Conservation (phyloP, 192 early-diverging fungal genomes). For the Phycomyces blakesleeanus region DNA sequence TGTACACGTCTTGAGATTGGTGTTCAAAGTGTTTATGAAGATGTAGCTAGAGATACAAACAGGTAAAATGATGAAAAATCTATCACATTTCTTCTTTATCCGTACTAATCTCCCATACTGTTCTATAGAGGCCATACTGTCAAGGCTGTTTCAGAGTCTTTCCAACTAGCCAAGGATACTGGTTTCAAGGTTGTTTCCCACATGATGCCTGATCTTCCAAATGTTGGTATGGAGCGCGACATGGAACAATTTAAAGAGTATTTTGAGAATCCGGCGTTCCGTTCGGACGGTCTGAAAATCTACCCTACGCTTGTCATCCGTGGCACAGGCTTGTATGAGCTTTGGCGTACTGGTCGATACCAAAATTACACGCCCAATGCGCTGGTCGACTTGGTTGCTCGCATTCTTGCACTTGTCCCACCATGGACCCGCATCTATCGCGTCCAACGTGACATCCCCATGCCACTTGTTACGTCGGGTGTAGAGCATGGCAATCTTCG, state of each 20-base stretch:
- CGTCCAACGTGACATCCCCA: slow-evolving; percentile 99
- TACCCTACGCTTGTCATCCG: slow-evolving; percentile 99
- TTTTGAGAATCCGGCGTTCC: slow-evolving; percentile 99
- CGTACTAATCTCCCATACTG: too few species aligned
- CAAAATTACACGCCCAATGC: slow-evolving; percentile 96
- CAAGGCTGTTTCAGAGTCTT: slow-evolving; percentile 94
- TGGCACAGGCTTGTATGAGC: slow-evolving; percentile 96
- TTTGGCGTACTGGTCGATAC: slow-evolving; percentile 98
- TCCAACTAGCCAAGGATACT: slow-evolving; percentile 96
- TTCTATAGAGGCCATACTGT: slow-evolving; percentile 97
- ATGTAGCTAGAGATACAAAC: slow-evolving; percentile 98
- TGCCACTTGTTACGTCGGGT: slow-evolving; percentile 97
- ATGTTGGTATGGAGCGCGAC: slow-evolving; percentile 99
- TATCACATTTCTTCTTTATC: not conserved
- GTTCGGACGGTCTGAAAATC: slow-evolving; percentile 95
- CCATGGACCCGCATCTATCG: slow-evolving; percentile 99
- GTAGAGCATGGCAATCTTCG: slow-evolving; percentile 98
- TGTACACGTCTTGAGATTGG: slow-evolving; percentile 98
- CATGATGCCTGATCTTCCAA: slow-evolving; percentile 99
- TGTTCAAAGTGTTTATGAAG: slow-evolving; percentile 99
- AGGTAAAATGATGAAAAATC: slow-evolving; percentile 32
- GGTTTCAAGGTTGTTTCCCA: slow-evolving; percentile 99
- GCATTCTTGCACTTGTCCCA: slow-evolving; percentile 93
- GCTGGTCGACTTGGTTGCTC: slow-evolving; percentile 91
- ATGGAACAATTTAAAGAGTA: slow-evolving; percentile 97